Evolutionary conservation across 2,329 filamentous ascomycete species (phyloP).

Genomic region (Volutella citrinella): DNA sequence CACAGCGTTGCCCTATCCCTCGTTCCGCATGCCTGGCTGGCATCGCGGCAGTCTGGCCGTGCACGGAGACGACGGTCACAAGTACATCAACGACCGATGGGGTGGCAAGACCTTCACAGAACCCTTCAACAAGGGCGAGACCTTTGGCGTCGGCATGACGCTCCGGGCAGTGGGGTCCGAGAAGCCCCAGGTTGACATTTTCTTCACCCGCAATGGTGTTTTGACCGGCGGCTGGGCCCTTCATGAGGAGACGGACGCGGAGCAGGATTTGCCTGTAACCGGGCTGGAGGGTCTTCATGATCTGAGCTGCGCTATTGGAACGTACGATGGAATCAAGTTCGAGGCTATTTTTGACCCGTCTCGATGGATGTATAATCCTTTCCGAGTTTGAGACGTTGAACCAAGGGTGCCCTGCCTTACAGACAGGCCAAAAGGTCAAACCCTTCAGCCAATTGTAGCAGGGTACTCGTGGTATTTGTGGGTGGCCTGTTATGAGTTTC

Average conservation of each 20-base stretch:
- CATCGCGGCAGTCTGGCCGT: slow-evolving; percentile 71
- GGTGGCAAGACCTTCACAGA: slow-evolving; percentile 68
- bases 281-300: slow-evolving; percentile 72
- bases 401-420: not conserved
- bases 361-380: slow-evolving; percentile 53
- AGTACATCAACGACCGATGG: slow-evolving; percentile 72
- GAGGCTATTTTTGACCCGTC: slow-evolving; percentile 62
- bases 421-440: not conserved
- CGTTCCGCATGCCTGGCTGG: slow-evolving; percentile 78
- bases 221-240: slow-evolving; percentile 65
- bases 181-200: slow-evolving; percentile 40
- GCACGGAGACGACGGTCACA: slow-evolving; percentile 77
- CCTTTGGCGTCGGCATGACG: slow-evolving; percentile 69
- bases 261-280: slow-evolving; percentile 57
- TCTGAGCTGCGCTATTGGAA: slow-evolving; percentile 67
- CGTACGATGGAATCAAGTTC: slow-evolving; percentile 65
- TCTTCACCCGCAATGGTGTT: slow-evolving; percentile 67
- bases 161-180: slow-evolving; percentile 40
- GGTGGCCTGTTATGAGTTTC: too few species aligned
- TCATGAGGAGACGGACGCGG: slow-evolving; percentile 68
- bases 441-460: too few species aligned
- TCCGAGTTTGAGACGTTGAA: slow-evolving; percentile 19
- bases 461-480: too few species aligned
- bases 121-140: slow-evolving; percentile 63
- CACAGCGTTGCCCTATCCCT: slow-evolving; percentile 70